Percentiles rank a stretch among this genome's conserved stretches.
Conservation (phyloP, 2,329 filamentous ascomycete genomes). For the Phyllosticta citrichinensis region DNA sequence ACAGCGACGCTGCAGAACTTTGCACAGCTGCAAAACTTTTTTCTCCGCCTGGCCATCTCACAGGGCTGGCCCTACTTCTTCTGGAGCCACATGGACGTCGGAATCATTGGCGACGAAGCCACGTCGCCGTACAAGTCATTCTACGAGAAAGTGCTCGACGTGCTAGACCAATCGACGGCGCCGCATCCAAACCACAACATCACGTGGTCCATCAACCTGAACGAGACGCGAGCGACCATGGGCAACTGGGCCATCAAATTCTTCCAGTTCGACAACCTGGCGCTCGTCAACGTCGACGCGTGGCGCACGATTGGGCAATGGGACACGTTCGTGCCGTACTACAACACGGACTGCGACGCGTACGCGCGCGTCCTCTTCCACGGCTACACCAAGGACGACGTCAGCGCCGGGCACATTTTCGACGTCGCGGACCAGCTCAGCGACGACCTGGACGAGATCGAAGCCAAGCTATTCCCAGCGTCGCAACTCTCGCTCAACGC, state of each 20-base stretch:
- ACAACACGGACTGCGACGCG: conserved; percentile 42
- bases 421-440: conserved; percentile 9
- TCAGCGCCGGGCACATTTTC: conserved; percentile 12
- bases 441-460: background rate
- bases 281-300: conserved; percentile 45
- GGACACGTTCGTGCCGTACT: conserved; percentile 50
- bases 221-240: background rate
- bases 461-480: background rate
- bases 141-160: conserved; percentile 19
- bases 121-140: conserved; percentile 20
- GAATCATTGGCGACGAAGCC: conserved; percentile 35
- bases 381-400: conserved; percentile 11
- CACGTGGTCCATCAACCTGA: background rate
- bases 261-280: conserved; percentile 50
- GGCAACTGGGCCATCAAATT: conserved; percentile 43
- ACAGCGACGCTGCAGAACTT: conserved; percentile 45
- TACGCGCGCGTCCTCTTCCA: conserved; percentile 32
- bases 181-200: conserved; percentile 6
- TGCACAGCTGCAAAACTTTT: conserved; percentile 48
- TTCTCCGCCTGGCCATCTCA: conserved; percentile 36
- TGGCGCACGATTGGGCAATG: conserved; percentile 45
- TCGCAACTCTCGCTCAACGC: background rate
- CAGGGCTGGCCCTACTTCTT: conserved; percentile 42
- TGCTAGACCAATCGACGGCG: conserved; percentile 5
- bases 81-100: conserved; percentile 49